A percentile compares a stretch with the other conserved stretches of the same genome.
phyloP scores from a whole-genome alignment of 164 flowering plant genomes.

The Liriodendron chinense region DNA sequence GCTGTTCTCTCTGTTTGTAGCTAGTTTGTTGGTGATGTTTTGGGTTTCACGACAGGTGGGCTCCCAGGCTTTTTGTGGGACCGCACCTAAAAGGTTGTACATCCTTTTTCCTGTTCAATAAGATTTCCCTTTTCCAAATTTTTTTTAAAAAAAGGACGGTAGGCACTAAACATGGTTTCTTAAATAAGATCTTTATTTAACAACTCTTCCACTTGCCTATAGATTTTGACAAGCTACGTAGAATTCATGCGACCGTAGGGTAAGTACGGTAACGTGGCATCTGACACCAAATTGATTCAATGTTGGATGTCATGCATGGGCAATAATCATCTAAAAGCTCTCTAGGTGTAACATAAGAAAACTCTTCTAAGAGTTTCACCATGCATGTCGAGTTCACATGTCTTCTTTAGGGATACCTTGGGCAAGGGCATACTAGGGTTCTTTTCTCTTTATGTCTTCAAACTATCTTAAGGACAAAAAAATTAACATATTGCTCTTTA shows the following conservation, averaged over 20 bases:
- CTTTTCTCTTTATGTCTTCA: neutral
- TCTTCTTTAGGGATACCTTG: neutral
- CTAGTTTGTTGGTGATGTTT: no score
- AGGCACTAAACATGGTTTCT: neutral
- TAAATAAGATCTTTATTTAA: neutral
- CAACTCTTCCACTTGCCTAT: slow-evolving; percentile 5
- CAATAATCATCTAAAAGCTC: neutral
- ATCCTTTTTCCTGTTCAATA: no score
- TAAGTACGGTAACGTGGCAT: neutral
- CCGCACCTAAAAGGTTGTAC: no score
- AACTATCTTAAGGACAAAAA: neutral
- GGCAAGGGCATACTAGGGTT: neutral
- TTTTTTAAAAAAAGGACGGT: no score
- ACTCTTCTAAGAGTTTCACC: neutral
- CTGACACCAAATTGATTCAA: neutral
- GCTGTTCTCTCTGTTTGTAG: no score
- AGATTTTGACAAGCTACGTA: slow-evolving; percentile 3
- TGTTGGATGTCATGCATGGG: slow-evolving; percentile 10
- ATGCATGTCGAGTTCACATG: neutral
- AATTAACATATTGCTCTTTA: neutral
- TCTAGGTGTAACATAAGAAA: neutral
- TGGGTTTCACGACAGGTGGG: no score
- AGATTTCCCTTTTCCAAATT: no score
- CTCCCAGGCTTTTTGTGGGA: no score
- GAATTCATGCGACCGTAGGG: neutral